phyloP scores from a whole-genome alignment of 2,329 filamentous ascomycete genomes.

The Ophiosphaerella herpotricha region DNA sequence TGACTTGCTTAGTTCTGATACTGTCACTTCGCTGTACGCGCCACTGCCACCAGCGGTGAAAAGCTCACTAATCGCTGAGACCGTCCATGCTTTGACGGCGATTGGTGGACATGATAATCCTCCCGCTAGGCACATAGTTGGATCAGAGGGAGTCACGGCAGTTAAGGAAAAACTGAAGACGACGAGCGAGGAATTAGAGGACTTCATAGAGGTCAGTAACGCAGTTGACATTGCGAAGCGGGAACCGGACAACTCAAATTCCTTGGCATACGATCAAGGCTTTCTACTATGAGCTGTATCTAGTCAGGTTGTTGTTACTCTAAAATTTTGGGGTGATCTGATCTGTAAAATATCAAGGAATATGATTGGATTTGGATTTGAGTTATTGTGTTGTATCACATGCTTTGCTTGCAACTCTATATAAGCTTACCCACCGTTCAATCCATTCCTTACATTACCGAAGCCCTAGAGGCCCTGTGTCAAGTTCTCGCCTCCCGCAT shows the following conservation, averaged over 20 bases:
- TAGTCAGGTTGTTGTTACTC: too few relatives aligned
- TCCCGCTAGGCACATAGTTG: slow-evolving; percentile 90
- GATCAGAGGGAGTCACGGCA: slow-evolving; percentile 80
- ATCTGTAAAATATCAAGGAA: too few relatives aligned
- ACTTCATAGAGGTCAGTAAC: slow-evolving; percentile 88
- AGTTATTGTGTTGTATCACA: too few relatives aligned
- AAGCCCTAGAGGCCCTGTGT: too few relatives aligned
- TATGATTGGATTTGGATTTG: too few relatives aligned
- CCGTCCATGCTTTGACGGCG: slow-evolving; percentile 85
- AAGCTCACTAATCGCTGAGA: slow-evolving; percentile 80
- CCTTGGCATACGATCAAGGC: slow-evolving; percentile 14
- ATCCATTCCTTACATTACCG: too few relatives aligned
- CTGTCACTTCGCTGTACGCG: slow-evolving; percentile 72
- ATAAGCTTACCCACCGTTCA: neutral
- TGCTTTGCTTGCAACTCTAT: neutral
- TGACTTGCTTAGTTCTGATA: slow-evolving; percentile 52
- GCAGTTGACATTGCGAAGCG: slow-evolving; percentile 71
- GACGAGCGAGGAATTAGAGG: slow-evolving; percentile 92
- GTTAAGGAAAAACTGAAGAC: slow-evolving; percentile 97
- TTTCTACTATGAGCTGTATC: slow-evolving; percentile 1
- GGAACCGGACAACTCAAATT: slow-evolving; percentile 21
- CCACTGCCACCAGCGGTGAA: slow-evolving; percentile 68
- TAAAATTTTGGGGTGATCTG: too few relatives aligned
- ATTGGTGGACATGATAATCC: slow-evolving; percentile 97
- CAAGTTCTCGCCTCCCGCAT: too few relatives aligned